Conservation (phyloP, 2,329 filamentous ascomycete species). For the Cladophialophora bantiana region DNA sequence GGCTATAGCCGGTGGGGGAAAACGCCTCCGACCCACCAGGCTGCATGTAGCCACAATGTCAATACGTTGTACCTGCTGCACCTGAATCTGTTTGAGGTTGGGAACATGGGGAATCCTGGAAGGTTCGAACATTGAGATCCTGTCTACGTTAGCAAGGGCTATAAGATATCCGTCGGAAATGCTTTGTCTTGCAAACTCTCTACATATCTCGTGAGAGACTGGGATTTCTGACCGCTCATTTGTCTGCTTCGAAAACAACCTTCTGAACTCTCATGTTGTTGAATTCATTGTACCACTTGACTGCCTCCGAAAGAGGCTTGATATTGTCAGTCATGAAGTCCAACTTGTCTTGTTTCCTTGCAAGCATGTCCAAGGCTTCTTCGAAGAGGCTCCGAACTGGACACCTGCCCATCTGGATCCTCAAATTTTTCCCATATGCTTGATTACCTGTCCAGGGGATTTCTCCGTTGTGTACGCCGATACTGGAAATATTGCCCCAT, state of each 20-base stretch:
- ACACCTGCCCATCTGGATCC: conserved; percentile 77
- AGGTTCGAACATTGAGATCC: conserved; percentile 15
- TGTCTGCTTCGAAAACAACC: conserved; percentile 67
- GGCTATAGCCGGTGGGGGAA: not conserved
- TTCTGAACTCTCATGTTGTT: conserved; percentile 77
- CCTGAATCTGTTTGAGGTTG: conserved; percentile 1
- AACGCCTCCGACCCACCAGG: not conserved
- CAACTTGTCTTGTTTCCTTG: conserved; percentile 70
- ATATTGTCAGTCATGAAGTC: conserved; percentile 79
- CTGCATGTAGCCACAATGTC: conserved; percentile 14
- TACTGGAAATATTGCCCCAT: conserved; percentile 76
- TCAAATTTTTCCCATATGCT: conserved; percentile 72
- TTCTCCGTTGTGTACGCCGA: conserved; percentile 77
- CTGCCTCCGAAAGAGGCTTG: conserved; percentile 72
- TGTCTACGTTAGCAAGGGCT: conserved; percentile 12
- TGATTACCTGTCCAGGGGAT: conserved; percentile 71
- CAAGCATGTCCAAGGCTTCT: conserved; percentile 69
- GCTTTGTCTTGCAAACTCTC: not conserved
- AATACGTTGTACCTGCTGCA: not conserved
- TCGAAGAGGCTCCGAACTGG: conserved; percentile 74
- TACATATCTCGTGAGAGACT: not conserved
- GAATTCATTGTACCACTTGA: conserved; percentile 74
- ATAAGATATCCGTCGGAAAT: not conserved
- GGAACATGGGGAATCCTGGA: conserved; percentile 12
- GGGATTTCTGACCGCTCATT: conserved; percentile 40